Evolutionary conservation across 176 grass and related monocot species (phyloP).

Genomic region (Zea luxurians): DNA sequence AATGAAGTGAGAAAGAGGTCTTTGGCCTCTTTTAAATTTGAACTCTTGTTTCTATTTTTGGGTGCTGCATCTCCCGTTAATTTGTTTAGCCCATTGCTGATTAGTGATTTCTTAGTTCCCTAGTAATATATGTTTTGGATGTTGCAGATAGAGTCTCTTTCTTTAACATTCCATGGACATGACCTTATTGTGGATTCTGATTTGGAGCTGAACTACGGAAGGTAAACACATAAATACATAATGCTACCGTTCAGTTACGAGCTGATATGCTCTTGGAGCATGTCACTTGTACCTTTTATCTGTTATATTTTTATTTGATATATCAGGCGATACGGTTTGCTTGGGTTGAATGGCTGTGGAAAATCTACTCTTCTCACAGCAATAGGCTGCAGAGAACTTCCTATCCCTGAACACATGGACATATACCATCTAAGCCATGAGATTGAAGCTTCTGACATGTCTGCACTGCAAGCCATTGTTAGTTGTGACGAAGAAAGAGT

Average conservation of each 20-base stretch:
- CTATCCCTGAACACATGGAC: slow-evolving; percentile 97
- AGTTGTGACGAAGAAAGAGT: slow-evolving; percentile 85
- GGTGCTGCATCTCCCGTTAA: background rate
- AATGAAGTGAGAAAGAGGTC: background rate
- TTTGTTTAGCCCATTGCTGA: background rate
- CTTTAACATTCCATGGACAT: slow-evolving; percentile 94
- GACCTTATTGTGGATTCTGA: slow-evolving; percentile 99
- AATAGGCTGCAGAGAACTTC: slow-evolving; percentile 77
- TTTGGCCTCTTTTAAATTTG: background rate
- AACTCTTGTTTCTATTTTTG: background rate
- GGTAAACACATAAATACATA: slow-evolving; percentile 44
- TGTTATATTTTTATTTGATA: slow-evolving; percentile 23
- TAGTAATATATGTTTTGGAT: slow-evolving; percentile 13
- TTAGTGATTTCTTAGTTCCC: background rate
- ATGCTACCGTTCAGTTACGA: background rate
- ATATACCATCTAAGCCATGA: slow-evolving; percentile 79
- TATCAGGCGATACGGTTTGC: slow-evolving; percentile 76
- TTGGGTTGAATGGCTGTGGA: slow-evolving; percentile 84
- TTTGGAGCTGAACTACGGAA: slow-evolving; percentile 91
- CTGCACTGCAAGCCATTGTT: slow-evolving; percentile 68
- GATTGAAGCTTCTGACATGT: slow-evolving; percentile 92
- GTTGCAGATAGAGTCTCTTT: slow-evolving; percentile 87
- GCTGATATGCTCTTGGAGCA: background rate
- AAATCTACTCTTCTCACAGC: slow-evolving; percentile 79
- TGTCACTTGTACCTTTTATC: slow-evolving; percentile 79